Evolutionary conservation across 371 early-diverging fungal genomes (phyloP).

Genomic region (Mortierella sp.): DNA sequence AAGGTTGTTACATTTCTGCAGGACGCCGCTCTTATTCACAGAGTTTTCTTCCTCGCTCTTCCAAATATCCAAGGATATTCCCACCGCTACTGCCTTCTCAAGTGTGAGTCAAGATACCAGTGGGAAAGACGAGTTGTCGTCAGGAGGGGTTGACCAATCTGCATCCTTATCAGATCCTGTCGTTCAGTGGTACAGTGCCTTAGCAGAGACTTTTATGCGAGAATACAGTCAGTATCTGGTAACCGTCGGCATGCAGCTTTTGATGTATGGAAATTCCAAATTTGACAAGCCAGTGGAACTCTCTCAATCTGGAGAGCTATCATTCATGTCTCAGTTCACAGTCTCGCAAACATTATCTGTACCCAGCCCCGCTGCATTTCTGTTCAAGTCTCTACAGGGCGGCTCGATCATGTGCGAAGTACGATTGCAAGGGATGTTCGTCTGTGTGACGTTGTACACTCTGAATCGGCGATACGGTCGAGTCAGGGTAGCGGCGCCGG

Average conservation of each 20-base stretch:
- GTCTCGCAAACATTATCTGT: conserved; percentile 59
- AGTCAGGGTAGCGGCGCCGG: conserved; percentile 61
- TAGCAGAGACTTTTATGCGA: conserved; percentile 69
- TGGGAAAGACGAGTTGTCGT: conserved; percentile 7
- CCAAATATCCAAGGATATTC: conserved; percentile 24
- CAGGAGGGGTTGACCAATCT: conserved; percentile 6
- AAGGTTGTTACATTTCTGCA: conserved; percentile 73
- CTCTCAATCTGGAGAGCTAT: conserved; percentile 37
- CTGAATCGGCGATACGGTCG: conserved; percentile 75
- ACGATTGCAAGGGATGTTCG: conserved; percentile 76
- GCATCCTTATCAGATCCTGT: conserved; percentile 27
- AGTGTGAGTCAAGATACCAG: background rate
- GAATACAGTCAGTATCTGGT: conserved; percentile 80
- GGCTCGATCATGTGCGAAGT: conserved; percentile 84
- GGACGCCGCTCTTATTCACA: conserved; percentile 73
- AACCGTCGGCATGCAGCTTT: conserved; percentile 76
- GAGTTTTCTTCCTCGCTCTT: conserved; percentile 57
- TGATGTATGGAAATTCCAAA: conserved; percentile 63
- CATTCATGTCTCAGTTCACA: conserved; percentile 60
- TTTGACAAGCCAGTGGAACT: conserved; percentile 46
- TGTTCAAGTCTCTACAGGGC: conserved; percentile 73
- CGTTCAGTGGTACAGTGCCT: conserved; percentile 67
- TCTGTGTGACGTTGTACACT: conserved; percentile 81
- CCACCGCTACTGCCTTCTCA: conserved; percentile 1
- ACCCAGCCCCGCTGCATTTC: conserved; percentile 72